Evolutionary conservation across 306 rosid species (phyloP), one percentile per base, ranked within the genome.

Genomic region (Fragaria iinumae): DNA sequence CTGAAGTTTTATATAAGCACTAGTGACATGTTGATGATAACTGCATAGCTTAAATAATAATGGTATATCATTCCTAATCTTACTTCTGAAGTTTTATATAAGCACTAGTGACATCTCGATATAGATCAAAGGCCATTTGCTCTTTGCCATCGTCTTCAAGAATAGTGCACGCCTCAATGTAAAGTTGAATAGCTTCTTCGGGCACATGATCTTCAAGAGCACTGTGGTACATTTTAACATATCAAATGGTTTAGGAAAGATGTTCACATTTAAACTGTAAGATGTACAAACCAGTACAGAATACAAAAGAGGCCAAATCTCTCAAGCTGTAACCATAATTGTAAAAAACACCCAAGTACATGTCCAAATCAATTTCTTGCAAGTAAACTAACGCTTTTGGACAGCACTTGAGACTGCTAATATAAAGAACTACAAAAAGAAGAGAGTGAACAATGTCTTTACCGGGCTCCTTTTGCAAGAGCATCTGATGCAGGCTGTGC

Each of bases 401-500:
- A 29, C 21, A 32, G 5, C 38, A 63, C 11, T 14, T 7, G 8
- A 32, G n/a, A 64, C 10, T n/a, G 9, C 20, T 16, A 8, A 16
- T 34, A 68, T 59, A 18, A 25, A 75, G 14, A 60, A 25, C 14
- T 63, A 17, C 57, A 27, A 11, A 39, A 65, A 8, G 20, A 60
- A 75, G 29, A 32, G 23, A 14, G 38, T 53, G 76, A 67, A 47
- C 29, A 6, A 63, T 75, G 70, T 65, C 56, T 56, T 84, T 89
- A 95, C 97, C 96, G 93, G 23, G 97, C 98, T 73, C 92, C 98
- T 88, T 89, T 95, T 12, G 88, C 97, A 45, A 95, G 91, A 70
- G 98, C 96, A 79, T 92, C 98, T 1, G 98, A 92, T 23, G 98
- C 97, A 80, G 97, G 98, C 70, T 95, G 97, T 39, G 97, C 80